These are phyloP conservation scores for Myrmaecium sp. DNA, from an alignment of 2,329 filamentous ascomycete genomes.

Conservation along the genomic window DNA sequence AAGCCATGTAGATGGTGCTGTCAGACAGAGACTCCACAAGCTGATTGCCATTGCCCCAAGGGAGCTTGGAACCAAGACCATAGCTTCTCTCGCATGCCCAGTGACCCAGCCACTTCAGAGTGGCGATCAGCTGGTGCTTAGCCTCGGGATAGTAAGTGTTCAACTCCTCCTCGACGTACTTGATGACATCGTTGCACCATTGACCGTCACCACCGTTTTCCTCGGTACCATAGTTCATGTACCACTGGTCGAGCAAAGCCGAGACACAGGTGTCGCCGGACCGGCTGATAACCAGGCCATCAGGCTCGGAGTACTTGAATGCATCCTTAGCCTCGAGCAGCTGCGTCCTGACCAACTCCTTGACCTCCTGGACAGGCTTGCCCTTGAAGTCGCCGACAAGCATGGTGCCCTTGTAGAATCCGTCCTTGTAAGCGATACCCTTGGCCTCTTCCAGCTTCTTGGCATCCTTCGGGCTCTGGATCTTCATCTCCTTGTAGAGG, in stretches of 20 bases:
- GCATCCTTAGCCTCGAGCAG: conserved; percentile 63
- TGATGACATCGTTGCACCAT: conserved; percentile 53
- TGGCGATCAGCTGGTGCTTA: conserved; percentile 53
- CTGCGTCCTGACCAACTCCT: conserved; percentile 65
- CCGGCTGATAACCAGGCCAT: conserved; percentile 73
- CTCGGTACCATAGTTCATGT: conserved; percentile 69
- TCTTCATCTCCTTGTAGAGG: conserved; percentile 85
- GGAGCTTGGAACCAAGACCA: conserved; percentile 82
- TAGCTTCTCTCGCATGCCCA: conserved; percentile 92
- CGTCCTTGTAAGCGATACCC: conserved; percentile 91
- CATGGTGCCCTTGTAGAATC: conserved; percentile 90
- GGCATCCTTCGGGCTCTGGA: conserved; percentile 86
- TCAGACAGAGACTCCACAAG: conserved; percentile 86
- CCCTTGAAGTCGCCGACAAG: conserved; percentile 76
- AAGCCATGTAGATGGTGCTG: conserved; percentile 78
- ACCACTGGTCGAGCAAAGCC: conserved; percentile 91
- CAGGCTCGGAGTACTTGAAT: conserved; percentile 87
- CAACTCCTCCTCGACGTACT: conserved; percentile 38
- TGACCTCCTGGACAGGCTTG: conserved; percentile 69
- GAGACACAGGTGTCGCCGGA: conserved; percentile 89
- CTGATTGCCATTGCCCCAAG: conserved; percentile 82
- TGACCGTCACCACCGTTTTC: conserved; percentile 49
- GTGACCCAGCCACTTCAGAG: conserved; percentile 81
- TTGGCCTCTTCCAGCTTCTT: conserved; percentile 87
- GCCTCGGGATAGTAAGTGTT: conserved; percentile 57